A percentile compares a stretch with the other conserved stretches of the same genome.
phyloP scores from a whole-genome alignment of 192 early-diverging fungal species.

The Anaeromyces robustus region DNA sequence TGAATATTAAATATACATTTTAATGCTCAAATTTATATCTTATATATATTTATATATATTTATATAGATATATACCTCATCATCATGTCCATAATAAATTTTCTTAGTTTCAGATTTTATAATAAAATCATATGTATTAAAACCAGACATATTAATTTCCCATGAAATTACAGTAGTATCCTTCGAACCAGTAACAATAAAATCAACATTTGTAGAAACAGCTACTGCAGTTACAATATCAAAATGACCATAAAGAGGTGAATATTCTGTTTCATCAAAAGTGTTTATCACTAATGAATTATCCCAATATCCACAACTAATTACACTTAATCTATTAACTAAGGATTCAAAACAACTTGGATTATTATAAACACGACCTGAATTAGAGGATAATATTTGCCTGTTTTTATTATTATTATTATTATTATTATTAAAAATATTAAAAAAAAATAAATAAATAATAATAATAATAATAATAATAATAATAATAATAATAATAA shows the following conservation, averaged over 20 bases:
- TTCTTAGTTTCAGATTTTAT: neutral
- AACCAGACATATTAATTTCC: neutral
- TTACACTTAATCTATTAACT: neutral
- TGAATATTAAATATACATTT: no score
- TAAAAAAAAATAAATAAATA: no score
- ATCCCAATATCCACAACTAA: neutral
- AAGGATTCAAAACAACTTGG: neutral
- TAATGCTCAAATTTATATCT: no score
- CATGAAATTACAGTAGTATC: neutral
- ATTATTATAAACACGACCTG: neutral
- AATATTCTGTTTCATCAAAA: neutral
- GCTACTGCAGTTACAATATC: neutral
- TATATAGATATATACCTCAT: neutral
- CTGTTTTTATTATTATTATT: no score
- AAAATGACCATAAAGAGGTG: neutral
- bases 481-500: no score
- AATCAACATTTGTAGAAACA: neutral
- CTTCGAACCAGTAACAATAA: neutral
- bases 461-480: no score
- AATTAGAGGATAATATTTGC: neutral
- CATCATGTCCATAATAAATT: neutral
- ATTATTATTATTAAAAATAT: no score
- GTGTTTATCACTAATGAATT: neutral
- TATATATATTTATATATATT: no score
- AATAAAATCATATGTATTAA: neutral